These are phyloP conservation scores for Buddleja alternifolia DNA, from an alignment of 257 asterid species.

Conservation along the genomic window DNA sequence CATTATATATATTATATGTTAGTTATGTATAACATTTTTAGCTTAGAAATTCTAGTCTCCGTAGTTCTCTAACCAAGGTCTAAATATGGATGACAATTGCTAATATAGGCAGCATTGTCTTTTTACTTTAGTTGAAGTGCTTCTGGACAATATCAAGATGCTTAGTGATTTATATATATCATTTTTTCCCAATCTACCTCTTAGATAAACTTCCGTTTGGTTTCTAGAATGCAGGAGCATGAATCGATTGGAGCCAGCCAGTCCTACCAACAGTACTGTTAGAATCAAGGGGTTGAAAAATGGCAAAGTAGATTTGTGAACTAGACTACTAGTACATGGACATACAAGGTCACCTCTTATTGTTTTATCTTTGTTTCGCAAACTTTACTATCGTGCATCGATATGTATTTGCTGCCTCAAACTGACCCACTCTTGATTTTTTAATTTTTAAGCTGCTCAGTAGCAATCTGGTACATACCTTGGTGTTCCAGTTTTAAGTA, in stretches of 20 bases:
- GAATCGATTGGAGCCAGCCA: conserved; percentile 91
- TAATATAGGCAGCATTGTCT: background rate
- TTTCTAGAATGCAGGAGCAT: conserved; percentile 81
- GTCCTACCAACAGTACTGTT: conserved; percentile 77
- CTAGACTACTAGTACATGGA: conserved; percentile 66
- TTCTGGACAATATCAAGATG: too few species aligned
- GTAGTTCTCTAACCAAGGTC: background rate
- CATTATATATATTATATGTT: too few species aligned
- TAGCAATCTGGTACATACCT: background rate
- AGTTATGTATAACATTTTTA: too few species aligned
- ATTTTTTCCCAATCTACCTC: background rate
- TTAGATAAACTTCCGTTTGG: conserved; percentile 6
- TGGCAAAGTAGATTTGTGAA: conserved; percentile 65
- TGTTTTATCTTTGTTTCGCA: conserved; percentile 11
- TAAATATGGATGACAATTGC: background rate
- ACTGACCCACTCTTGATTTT: background rate
- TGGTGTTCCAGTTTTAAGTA: conserved; percentile 3
- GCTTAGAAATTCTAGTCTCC: too few species aligned
- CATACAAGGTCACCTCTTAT: conserved; percentile 63
- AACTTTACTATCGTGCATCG: conserved; percentile 15
- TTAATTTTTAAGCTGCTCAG: background rate
- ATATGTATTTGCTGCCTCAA: background rate
- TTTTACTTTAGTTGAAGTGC: conserved; percentile 12
- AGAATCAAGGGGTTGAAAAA: conserved; percentile 66
- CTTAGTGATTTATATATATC: too few species aligned